Base-by-base conservation (phyloP, 2,329 filamentous ascomycete genomes). In the Verticillium klebahnii region DNA sequence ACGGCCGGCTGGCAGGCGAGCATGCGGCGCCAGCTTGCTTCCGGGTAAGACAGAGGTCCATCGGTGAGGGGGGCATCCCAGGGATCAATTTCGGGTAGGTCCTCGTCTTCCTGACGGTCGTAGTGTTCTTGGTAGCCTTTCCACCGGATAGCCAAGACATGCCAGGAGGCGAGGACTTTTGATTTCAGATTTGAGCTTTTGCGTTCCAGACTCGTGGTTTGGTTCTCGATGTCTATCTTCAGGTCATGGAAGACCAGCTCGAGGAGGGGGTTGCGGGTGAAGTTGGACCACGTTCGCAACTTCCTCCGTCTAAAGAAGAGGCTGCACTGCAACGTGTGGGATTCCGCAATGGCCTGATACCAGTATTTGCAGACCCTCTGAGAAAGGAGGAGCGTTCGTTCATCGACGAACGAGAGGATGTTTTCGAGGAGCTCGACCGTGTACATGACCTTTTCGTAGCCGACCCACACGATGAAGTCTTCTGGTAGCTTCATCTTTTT, bases 11-110 rank as follows among this genome's bases (percentile, higher is more conserved):
- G 55, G 32, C 55, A 57, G 5, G 19, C 31, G 19, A 57, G 32
- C 55, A 57, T 57, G 32, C 55, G 55, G 32, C 55, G 55, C 55
- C 55, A 57, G n/a, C 55, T 57, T 17, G 55, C 55, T 19, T 23
- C 15, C 31, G 17, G 14, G 54, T 25, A 25, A 5, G n/a, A n/a
- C 11, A 50, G 9, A 2, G 45, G 45, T 14, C 45, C 45, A 9
- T 50, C 45, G n/a, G 45, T 6, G n/a, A 23, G 19, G n/a, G 45
- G 45, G 9, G n/a, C 8, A n/a, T 25, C 19, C 45, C 45, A 50
- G n/a, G 19, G n/a, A 25, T 56, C 54, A 1, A 31, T n/a, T 12
- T 31, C 23, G 25, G 54, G 8, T 14, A 17, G 14, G 9, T 9
- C 11, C 17, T 32, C 25, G 25, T 25, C 9, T 8, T 12, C 11